A percentile compares a stretch with the other conserved stretches of the same genome.
Conservation (phyloP, 169 alveolate species). For the Cryptosporidium parvum region DNA sequence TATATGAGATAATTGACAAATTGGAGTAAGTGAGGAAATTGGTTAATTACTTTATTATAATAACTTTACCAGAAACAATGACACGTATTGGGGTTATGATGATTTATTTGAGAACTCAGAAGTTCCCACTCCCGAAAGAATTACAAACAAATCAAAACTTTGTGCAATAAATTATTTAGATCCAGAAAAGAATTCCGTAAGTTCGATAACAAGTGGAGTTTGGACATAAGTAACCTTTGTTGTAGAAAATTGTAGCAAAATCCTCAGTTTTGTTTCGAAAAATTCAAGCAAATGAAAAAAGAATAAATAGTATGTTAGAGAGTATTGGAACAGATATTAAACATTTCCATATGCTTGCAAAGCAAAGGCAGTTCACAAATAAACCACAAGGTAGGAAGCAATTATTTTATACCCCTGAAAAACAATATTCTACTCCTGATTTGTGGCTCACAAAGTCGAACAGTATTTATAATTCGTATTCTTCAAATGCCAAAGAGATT, state of each 20-base stretch:
- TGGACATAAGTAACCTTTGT: not conserved
- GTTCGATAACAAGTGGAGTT: not conserved
- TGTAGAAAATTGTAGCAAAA: slow-evolving; percentile 45
- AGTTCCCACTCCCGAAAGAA: not conserved
- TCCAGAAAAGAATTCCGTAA: slow-evolving; percentile 34
- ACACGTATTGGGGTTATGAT: slow-evolving; percentile 69
- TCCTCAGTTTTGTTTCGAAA: slow-evolving; percentile 38
- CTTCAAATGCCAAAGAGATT: slow-evolving; percentile 59
- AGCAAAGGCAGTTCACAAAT: slow-evolving; percentile 70
- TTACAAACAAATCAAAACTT: slow-evolving; percentile 22
- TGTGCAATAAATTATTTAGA: slow-evolving; percentile 15
- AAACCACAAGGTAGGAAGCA: slow-evolving; percentile 75
- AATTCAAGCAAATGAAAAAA: slow-evolving; percentile 67
- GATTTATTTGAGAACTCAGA: slow-evolving; percentile 41
- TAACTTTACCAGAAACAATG: slow-evolving; percentile 9
- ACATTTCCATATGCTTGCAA: slow-evolving; percentile 65
- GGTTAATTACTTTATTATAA: not conserved
- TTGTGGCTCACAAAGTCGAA: slow-evolving; percentile 69
- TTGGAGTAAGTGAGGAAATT: slow-evolving; percentile 20
- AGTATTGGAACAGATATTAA: slow-evolving; percentile 43
- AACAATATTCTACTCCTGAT: slow-evolving; percentile 58
- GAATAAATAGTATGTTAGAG: slow-evolving; percentile 44
- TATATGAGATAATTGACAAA: slow-evolving; percentile 65
- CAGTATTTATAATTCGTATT: slow-evolving; percentile 42
- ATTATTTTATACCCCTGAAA: slow-evolving; percentile 63